Conservation (phyloP, 176 grass and related monocot species). For the bread wheat (Triticum aestivum) region DNA sequence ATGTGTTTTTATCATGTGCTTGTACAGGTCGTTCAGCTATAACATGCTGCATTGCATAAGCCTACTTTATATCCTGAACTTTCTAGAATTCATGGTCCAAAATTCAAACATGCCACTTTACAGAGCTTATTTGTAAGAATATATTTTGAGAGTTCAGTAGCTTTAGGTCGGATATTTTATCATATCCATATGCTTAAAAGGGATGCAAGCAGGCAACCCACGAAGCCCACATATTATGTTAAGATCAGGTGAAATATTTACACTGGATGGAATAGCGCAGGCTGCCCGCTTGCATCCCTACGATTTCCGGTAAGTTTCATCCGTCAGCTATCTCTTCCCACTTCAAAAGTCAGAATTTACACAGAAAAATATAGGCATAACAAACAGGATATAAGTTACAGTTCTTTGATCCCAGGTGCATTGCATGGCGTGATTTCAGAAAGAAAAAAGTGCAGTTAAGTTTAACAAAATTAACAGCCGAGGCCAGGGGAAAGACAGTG, state of each 20-base stretch:
- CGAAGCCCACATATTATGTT: neutral
- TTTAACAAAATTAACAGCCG: neutral
- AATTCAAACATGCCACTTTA: neutral
- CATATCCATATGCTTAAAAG: neutral
- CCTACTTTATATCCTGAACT: neutral
- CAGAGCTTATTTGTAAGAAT: neutral
- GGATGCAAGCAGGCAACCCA: neutral
- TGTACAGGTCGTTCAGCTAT: neutral
- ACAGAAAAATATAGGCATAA: neutral
- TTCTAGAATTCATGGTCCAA: neutral
- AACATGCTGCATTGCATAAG: neutral
- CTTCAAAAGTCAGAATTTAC: neutral
- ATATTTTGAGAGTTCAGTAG: neutral
- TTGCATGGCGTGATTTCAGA: slow-evolving; percentile 11
- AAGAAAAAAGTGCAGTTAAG: neutral
- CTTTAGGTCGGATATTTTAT: neutral
- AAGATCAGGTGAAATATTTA: neutral
- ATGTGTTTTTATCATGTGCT: neutral
- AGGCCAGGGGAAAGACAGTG: neutral
- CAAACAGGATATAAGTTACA: neutral
- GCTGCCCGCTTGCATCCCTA: neutral
- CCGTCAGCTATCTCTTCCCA: neutral
- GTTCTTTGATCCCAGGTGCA: neutral
- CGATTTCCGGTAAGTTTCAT: neutral
- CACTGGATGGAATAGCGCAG: neutral